A percentile compares a stretch with the other conserved stretches of the same genome.
Evolutionary conservation across 805 yeast species (phyloP).

Genomic region (Nakazawaea wickerhamii): DNA sequence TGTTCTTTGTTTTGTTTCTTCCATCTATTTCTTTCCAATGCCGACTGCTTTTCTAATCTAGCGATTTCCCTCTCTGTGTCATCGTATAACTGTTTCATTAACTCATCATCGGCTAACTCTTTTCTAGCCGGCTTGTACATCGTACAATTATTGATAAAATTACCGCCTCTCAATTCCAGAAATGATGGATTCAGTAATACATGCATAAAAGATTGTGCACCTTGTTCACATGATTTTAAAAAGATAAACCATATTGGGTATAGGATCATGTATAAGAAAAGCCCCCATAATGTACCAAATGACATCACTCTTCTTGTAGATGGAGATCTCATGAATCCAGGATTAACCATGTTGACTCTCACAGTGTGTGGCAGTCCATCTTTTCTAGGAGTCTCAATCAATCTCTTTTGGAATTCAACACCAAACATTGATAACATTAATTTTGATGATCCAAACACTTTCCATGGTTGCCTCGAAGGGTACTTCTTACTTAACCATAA

Average conservation of each 20-base stretch:
- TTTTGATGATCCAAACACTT: constrained; percentile 77
- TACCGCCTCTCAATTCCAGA: constrained; percentile 56
- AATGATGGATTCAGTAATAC: constrained; percentile 71
- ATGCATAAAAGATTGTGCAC: constrained; percentile 72
- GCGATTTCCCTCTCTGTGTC: constrained; percentile 55
- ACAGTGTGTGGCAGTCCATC: constrained; percentile 71
- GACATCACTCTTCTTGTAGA: constrained; percentile 74
- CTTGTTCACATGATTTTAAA: constrained; percentile 69
- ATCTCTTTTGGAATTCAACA: constrained; percentile 67
- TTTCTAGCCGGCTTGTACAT: constrained; percentile 47
- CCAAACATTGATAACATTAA: constrained; percentile 69
- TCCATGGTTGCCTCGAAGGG: constrained; percentile 62
- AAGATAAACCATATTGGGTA: constrained; percentile 84
- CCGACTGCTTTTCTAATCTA: constrained; percentile 64
- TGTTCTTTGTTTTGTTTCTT: constrained; percentile 4
- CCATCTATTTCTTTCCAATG: constrained; percentile 54
- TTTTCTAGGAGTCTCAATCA: constrained; percentile 54
- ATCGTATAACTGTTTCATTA: constrained; percentile 58
- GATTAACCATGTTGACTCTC: constrained; percentile 73
- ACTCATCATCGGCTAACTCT: constrained; percentile 57
- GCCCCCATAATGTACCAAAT: constrained; percentile 61
- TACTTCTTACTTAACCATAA: constrained; percentile 58
- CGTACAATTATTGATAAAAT: constrained; percentile 69
- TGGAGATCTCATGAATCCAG: constrained; percentile 88
- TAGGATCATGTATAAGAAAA: constrained; percentile 54